Evolutionary conservation across 202 grass and related monocot genomes (phyloP), one percentile per base, ranked within the genome.

Genomic region (Dendrocalamus latiflorus): DNA sequence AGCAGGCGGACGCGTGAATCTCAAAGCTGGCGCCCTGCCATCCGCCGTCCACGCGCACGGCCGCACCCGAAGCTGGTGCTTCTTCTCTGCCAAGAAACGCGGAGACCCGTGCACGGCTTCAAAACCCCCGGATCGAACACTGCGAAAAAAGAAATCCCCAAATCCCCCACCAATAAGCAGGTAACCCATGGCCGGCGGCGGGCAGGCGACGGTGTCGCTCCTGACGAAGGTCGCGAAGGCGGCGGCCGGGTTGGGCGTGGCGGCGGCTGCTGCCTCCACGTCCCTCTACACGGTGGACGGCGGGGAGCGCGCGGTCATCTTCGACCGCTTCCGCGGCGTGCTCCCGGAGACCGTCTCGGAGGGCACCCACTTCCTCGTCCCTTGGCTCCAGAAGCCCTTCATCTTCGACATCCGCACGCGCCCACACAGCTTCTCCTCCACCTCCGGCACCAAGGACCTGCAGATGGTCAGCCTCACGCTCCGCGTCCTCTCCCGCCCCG

Each of bases 401-500:
- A 44, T 88, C 77, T 93, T 93, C 84, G 91, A 88, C 88, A 90
- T 93, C 81, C 91, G 88, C 84, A 90, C 87, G 0, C 88, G 81
- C 34, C 88, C 91, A 2, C 91, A 90, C 74, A 88, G 34, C 85
- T 93, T 93, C 81, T 75, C 91, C 81, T 93, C 88, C 77, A 90
- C 43, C 73, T 90, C 88, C 21, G 91, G 91, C 54, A 93, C 91
- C 68, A 88, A 93, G 87, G 91, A 93, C n/a, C 77, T 93, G 17
- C 88, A 93, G 81, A 93, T 93, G 91, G 91, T 94, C 65, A 93
- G 80, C 91, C 88, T 93, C 78, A 93, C 88, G 44, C 91, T 93
- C 64, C 91, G 91, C 74, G 77, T 93, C 61, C 91, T 93, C 62
- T 51, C 91, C 41, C 88, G 91, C 41, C 88, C 85, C 63, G 85